Evolutionary conservation across 768 basidiomycete genomes (phyloP), one percentile per base, ranked within the genome.

Genomic region (Holtermanniella nyarrowii): DNA sequence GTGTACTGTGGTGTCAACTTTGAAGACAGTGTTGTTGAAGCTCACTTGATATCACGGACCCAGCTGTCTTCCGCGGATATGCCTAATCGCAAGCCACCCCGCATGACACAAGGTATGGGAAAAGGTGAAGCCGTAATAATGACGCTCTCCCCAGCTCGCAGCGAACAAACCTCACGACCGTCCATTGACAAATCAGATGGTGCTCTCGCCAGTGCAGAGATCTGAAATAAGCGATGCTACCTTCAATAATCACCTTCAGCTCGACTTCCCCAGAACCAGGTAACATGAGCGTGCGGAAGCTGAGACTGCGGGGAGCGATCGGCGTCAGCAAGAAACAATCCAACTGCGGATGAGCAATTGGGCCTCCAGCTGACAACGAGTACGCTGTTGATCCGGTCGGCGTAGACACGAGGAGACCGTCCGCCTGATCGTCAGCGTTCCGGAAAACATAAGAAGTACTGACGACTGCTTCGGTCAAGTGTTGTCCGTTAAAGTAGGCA

Each of bases 351-450:
- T 95, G 91, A 0, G 95, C 88, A 59, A 96, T 95, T 3, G 91
- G 91, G 22, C 91, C 91, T 26, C 91, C 91, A 0, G 90, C 87
- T 2, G 89, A 93, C 21, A 96, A 77, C 0, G 90, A 95, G 72
- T 96, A 95, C 14, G 91, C 91, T 2, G 91, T 95, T 20, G 90
- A 95, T 4, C 91, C 91, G 2, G 91, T 96, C 20, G 91, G 91
- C 1, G 91, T 96, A 5, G 89, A 89, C 49, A 96, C 82, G 50
- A 95, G 89, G 53, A 95, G 75, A 31, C 91, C 90, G 61, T 95
- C 90, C 27, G 88, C 88, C 89, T 91, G 24, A 53, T 23, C 48
- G 52, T 54, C 40, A 51, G 16, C 53, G 52, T 50, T 31, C 49
- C 48, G 26, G 46, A 24, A 22, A 47, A 39, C 4, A 42, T 25